These are phyloP conservation scores for Pythium monospermum DNA, from an alignment of 352 stramenopile species.

Conservation along the genomic window DNA sequence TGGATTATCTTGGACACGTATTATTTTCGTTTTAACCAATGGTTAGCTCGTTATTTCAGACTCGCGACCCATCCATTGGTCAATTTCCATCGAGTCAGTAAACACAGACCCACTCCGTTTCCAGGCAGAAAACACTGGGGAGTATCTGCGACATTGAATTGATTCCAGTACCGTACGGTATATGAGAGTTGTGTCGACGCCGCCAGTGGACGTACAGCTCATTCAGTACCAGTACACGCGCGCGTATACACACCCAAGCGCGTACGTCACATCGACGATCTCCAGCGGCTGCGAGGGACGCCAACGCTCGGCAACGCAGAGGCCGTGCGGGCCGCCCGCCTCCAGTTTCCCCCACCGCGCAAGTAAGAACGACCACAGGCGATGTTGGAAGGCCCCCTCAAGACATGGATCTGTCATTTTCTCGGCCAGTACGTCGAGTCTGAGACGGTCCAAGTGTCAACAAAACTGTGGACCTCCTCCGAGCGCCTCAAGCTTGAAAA, in stretches of 20 bases:
- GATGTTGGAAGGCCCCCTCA: slow-evolving; percentile 86
- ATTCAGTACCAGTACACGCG: neutral
- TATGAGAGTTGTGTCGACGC: neutral
- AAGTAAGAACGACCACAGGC: too few species aligned
- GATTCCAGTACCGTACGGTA: neutral
- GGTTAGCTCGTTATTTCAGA: too few species aligned
- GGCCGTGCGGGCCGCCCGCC: neutral
- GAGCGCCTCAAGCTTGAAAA: slow-evolving; percentile 86
- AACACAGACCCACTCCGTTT: neutral
- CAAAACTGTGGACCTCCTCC: slow-evolving; percentile 84
- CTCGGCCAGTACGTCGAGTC: slow-evolving; percentile 86
- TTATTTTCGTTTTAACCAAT: neutral
- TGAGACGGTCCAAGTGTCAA: slow-evolving; percentile 78
- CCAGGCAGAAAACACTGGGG: neutral
- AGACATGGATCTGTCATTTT: slow-evolving; percentile 85
- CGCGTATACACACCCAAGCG: neutral
- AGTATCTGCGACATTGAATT: slow-evolving; percentile 4
- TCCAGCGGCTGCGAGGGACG: too few species aligned
- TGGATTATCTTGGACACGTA: too few species aligned
- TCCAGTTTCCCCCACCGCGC: neutral
- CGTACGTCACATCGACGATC: neutral
- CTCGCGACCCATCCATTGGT: slow-evolving; percentile 22
- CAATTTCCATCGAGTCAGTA: slow-evolving; percentile 23
- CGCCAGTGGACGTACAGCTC: neutral
- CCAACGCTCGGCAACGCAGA: neutral